Evolutionary conservation across 2,329 filamentous ascomycete genomes (phyloP).

Genomic region (Dothidotthia symphoricarpi): DNA sequence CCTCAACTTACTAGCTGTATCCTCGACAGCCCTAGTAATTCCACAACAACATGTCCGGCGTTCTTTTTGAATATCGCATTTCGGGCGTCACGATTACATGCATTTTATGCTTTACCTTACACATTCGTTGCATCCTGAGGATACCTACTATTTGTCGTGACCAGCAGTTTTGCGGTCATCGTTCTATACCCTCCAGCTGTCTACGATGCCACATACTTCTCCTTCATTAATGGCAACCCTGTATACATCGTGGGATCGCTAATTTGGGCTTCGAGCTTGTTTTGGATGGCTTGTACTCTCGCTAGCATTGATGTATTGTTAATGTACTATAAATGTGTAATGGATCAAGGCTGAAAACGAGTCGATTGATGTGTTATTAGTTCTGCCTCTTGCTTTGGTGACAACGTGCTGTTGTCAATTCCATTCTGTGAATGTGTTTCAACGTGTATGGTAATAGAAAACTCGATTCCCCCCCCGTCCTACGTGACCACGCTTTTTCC

Average conservation of each 20-base stretch:
- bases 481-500: conserved; percentile 8
- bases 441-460: not conserved
- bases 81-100: conserved; percentile 21
- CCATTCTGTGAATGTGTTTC: too few relatives aligned
- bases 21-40: not conserved
- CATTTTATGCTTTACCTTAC: conserved; percentile 18
- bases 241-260: conserved; percentile 3
- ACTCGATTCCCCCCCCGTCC: conserved; percentile 1
- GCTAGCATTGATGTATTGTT: conserved; percentile 9
- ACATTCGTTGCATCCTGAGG: conserved; percentile 9
- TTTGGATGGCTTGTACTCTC: conserved; percentile 15
- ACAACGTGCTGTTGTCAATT: conserved; percentile 2
- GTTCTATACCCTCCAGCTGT: conserved; percentile 20
- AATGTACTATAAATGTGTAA: conserved; percentile 30
- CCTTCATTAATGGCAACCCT: conserved; percentile 1
- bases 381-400: conserved; percentile 1
- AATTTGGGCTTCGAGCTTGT: conserved; percentile 9
- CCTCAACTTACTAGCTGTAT: conserved; percentile 4
- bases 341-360: conserved; percentile 20
- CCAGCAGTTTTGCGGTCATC: conserved; percentile 4
- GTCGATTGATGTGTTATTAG: conserved; percentile 8
- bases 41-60: conserved; percentile 7
- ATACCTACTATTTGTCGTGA: conserved; percentile 13
- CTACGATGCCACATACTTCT: conserved; percentile 9
- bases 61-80: conserved; percentile 12